Evolutionary conservation across 2,329 filamentous ascomycete species (phyloP).

Genomic region (Diaporthe citrichinensis): DNA sequence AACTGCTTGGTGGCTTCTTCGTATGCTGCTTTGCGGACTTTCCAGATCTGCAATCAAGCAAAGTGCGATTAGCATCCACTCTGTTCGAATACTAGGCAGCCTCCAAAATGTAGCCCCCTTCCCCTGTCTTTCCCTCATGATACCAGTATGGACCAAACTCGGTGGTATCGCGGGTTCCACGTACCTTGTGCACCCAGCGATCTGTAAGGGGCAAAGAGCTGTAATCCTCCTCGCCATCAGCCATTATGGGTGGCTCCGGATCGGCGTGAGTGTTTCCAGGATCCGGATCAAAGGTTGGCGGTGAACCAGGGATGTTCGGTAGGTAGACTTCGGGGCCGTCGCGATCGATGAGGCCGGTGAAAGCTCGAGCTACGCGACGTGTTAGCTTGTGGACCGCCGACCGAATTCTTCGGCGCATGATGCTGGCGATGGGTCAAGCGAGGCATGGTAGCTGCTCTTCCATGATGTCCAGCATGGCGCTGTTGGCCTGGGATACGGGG

Average conservation of each 20-base stretch:
- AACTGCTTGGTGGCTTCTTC: slow-evolving; percentile 93
- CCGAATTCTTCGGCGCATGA: slow-evolving; percentile 37
- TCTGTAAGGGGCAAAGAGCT: slow-evolving; percentile 83
- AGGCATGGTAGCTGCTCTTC: slow-evolving; percentile 4
- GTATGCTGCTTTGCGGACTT: slow-evolving; percentile 94
- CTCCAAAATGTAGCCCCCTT: not conserved
- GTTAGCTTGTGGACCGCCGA: slow-evolving; percentile 38
- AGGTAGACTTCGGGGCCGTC: slow-evolving; percentile 1
- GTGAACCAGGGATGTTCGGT: slow-evolving; percentile 10
- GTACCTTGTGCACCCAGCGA: slow-evolving; percentile 85
- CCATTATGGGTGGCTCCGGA: slow-evolving; percentile 67
- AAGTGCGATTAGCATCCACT: not conserved
- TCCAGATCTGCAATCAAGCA: slow-evolving; percentile 78
- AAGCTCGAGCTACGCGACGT: slow-evolving; percentile 36
- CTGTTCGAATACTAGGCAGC: not conserved
- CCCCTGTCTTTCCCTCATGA: not conserved
- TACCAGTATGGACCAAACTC: not conserved
- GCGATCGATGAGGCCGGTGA: slow-evolving; percentile 18
- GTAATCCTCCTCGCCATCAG: slow-evolving; percentile 87
- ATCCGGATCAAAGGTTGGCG: not conserved
- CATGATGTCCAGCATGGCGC: slow-evolving; percentile 20
- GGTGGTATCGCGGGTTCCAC: slow-evolving; percentile 35
- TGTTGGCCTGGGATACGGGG: slow-evolving; percentile 5
- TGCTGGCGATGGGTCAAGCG: slow-evolving; percentile 3
- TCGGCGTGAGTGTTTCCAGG: not conserved